Conservation (phyloP, 768 basidiomycete species). For the Boletus sp. region DNA sequence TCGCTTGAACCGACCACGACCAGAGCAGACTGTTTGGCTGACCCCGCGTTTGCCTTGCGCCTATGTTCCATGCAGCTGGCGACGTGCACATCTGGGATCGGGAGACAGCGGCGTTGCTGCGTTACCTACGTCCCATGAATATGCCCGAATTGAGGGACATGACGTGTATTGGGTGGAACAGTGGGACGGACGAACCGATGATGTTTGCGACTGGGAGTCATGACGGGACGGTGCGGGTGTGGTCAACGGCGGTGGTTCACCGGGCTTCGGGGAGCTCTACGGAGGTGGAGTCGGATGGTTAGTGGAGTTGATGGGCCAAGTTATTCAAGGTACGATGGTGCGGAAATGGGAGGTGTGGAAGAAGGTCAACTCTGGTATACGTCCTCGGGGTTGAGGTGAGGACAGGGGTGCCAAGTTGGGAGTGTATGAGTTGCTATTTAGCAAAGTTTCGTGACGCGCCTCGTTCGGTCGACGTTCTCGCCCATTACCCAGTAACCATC, state of each 20-base stretch:
- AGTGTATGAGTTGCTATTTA: not conserved
- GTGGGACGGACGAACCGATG: slow-evolving; percentile 43
- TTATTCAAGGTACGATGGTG: not conserved
- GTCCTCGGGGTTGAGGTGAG: not conserved
- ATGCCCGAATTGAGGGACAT: slow-evolving; percentile 54
- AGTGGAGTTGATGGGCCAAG: not conserved
- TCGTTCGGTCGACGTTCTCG: not conserved
- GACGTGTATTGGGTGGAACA: slow-evolving; percentile 84
- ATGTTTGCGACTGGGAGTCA: slow-evolving; percentile 74
- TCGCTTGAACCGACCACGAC: not conserved
- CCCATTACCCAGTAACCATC: not conserved
- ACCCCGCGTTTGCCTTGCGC: not conserved
- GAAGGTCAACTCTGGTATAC: not conserved
- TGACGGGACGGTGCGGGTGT: slow-evolving; percentile 74
- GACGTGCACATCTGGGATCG: slow-evolving; percentile 87
- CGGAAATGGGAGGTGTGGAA: not conserved
- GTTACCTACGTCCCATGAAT: slow-evolving; percentile 60
- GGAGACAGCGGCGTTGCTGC: slow-evolving; percentile 69
- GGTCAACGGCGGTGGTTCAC: slow-evolving; percentile 48
- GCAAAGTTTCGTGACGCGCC: not conserved
- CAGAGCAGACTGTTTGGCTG: not conserved
- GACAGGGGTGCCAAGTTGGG: not conserved
- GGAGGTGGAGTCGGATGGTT: slow-evolving; percentile 23
- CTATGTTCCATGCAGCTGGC: slow-evolving; percentile 47
- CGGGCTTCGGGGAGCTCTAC: slow-evolving; percentile 14